Percentiles rank a stretch among this genome's conserved stretches.
These are phyloP conservation scores for Pythium angustatum DNA, from an alignment of 352 stramenopile genomes.

Conservation along the genomic window DNA sequence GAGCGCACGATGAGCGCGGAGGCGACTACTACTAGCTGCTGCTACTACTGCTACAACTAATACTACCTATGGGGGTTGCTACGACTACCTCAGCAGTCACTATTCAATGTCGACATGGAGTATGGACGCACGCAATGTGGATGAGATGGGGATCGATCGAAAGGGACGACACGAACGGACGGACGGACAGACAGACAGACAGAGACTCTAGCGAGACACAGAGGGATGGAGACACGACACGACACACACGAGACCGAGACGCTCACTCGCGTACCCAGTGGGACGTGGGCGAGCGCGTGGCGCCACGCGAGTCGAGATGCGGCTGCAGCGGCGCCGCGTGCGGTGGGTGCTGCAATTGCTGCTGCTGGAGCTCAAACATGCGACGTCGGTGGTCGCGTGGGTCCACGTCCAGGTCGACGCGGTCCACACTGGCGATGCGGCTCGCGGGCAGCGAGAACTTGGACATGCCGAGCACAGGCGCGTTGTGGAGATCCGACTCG, in stretches of 20 bases:
- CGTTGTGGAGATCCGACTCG: conserved; percentile 31
- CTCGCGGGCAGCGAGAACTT: conserved; percentile 32
- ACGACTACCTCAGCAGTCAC: too few species aligned
- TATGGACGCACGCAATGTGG: not conserved
- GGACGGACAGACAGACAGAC: conserved; percentile 17
- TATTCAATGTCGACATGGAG: not conserved
- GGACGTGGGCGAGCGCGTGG: conserved; percentile 23
- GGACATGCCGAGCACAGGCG: conserved; percentile 35
- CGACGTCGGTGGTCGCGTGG: conserved; percentile 10
- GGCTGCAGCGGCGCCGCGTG: not conserved
- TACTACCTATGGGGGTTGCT: conserved; percentile 1
- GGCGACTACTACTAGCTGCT: not conserved
- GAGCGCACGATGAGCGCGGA: not conserved
- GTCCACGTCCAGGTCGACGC: conserved; percentile 25
- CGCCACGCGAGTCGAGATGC: conserved; percentile 27
- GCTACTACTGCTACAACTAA: conserved; percentile 11
- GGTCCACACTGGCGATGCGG: conserved; percentile 29
- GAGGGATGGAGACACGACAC: not conserved
- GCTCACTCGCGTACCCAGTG: conserved; percentile 34
- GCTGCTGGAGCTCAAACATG: conserved; percentile 7
- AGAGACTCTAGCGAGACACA: conserved; percentile 23
- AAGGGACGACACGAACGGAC: conserved; percentile 6
- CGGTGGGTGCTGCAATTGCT: not conserved
- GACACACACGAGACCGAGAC: not conserved
- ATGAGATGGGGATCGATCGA: conserved; percentile 1